Evolutionary conservation across 768 basidiomycete genomes (phyloP).

Genomic region (Sutorius australiensis): DNA sequence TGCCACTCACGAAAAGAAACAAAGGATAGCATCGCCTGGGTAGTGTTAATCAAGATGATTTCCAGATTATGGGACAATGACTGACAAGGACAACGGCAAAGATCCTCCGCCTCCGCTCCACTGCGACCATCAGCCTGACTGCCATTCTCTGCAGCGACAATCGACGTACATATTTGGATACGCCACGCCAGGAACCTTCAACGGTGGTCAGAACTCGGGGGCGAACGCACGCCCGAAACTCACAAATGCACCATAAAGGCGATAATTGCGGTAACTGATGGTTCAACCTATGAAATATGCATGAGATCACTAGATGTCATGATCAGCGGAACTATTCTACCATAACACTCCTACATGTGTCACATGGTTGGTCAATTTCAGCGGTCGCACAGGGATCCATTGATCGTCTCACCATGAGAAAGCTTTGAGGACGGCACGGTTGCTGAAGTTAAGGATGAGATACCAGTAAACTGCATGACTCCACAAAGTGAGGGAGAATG

Average conservation of each 20-base stretch:
- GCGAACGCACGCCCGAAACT: neutral
- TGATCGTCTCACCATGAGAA: neutral
- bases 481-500: neutral
- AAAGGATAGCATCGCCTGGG: neutral
- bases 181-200: conserved; percentile 3
- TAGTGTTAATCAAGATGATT: neutral
- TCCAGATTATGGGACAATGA: neutral
- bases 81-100: neutral
- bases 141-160: neutral
- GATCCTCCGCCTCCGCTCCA: neutral
- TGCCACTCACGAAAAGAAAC: neutral
- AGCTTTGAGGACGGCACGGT: neutral
- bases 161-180: neutral
- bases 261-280: neutral
- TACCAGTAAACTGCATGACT: neutral
- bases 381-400: neutral
- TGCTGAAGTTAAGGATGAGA: neutral
- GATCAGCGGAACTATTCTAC: neutral
- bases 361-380: neutral
- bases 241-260: conserved; percentile 2
- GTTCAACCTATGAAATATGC: neutral
- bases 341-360: neutral
- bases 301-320: neutral
- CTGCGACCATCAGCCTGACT: neutral
- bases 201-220: neutral